Evolutionary conservation across 2,329 filamentous ascomycete species (phyloP).

Genomic region (Xylariomycetidae sp.): DNA sequence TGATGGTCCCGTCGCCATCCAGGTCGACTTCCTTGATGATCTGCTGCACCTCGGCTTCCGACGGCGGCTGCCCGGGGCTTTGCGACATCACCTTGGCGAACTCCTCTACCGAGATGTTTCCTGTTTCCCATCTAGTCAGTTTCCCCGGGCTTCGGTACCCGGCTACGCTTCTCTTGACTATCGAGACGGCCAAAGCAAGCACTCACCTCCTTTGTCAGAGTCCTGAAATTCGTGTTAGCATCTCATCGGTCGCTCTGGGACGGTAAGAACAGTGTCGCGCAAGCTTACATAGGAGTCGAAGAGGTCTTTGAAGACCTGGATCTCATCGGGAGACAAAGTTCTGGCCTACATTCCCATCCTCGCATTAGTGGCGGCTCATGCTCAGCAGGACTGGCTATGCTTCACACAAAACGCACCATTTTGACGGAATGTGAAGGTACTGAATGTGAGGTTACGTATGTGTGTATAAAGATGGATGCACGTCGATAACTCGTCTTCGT

Average conservation of each 20-base stretch:
- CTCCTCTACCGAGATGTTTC: constrained; percentile 31
- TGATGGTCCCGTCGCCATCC: constrained; percentile 33
- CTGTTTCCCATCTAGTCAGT: too few relatives aligned
- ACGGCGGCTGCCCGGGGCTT: constrained; percentile 23
- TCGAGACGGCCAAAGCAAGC: neutral
- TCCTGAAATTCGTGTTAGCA: constrained; percentile 11
- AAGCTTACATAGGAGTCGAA: constrained; percentile 24
- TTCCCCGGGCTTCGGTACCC: too few relatives aligned
- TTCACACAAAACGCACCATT: too few relatives aligned
- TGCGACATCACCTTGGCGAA: constrained; percentile 31
- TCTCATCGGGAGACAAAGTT: constrained; percentile 20
- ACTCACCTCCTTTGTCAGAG: constrained; percentile 23
- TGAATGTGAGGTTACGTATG: too few relatives aligned
- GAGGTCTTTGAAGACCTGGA: constrained; percentile 24
- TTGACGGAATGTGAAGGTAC: too few relatives aligned
- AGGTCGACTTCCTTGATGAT: constrained; percentile 33
- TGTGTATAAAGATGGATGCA: too few relatives aligned
- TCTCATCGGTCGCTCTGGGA: neutral
- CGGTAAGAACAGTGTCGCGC: neutral
- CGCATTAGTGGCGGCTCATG: too few relatives aligned
- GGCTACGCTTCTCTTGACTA: too few relatives aligned
- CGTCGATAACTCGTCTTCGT: too few relatives aligned
- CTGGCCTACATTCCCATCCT: constrained; percentile 18
- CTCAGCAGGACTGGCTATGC: too few relatives aligned
- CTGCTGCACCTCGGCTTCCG: constrained; percentile 29